These are phyloP conservation scores for Apiospora sp. DNA, from an alignment of 2,329 filamentous ascomycete genomes.

Conservation along the genomic window DNA sequence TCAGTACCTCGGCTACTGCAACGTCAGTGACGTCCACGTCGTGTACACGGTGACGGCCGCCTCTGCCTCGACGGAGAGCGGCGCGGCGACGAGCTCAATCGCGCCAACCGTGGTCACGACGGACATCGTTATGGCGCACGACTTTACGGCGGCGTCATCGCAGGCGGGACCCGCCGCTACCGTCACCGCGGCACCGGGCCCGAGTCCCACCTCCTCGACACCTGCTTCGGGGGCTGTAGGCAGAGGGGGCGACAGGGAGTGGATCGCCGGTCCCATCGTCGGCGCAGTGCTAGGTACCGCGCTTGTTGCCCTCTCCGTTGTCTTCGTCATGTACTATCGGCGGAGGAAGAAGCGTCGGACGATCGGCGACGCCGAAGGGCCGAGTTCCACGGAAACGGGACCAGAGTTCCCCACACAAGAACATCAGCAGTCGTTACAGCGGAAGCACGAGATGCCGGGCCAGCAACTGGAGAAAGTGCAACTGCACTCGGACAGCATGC, in stretches of 20 bases:
- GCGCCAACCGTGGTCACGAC: conserved; percentile 1
- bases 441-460: not conserved
- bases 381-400: no score
- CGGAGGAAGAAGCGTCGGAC: not conserved
- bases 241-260: not conserved
- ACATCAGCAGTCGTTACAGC: not conserved
- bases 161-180: not conserved
- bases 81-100: not conserved
- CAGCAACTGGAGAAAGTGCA: not conserved
- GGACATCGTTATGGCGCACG: not conserved
- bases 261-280: not conserved
- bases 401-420: not conserved
- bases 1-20: conserved; percentile 12
- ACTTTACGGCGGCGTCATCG: not conserved
- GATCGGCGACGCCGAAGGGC: not conserved
- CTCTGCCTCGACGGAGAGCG: not conserved
- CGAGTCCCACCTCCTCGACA: not conserved
- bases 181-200: not conserved
- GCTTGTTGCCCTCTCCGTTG: not conserved
- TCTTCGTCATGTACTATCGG: not conserved
- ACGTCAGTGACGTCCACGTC: not conserved
- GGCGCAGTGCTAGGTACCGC: not conserved
- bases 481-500: not conserved
- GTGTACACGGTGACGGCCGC: not conserved
- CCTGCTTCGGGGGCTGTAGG: not conserved